Base-by-base conservation (phyloP, 1,284 basidiomycete genomes). In the Tylopilus orsonianus region DNA sequence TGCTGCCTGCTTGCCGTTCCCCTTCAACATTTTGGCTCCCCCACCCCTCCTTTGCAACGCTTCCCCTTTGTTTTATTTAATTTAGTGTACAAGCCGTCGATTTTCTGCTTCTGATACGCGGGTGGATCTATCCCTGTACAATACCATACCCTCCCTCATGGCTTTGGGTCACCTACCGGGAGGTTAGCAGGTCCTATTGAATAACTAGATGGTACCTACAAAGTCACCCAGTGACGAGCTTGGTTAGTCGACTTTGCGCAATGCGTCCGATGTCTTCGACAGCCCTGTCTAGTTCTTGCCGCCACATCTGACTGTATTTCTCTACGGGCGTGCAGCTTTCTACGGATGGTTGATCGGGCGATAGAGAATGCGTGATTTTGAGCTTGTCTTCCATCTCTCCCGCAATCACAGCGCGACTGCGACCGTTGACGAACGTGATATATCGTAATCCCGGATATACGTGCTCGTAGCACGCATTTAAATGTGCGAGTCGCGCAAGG, bases 351-450 rank as follows among this genome's bases (percentile, higher is more conserved):
- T 73, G 55, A 34, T 72, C 64, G 8, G 72, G 60, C 32, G 67
- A 74, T 45, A 78, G 59, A 8, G 78, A 79, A 63, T 75, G 79
- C 43, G 67, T 61, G 29, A 81, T 60, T n/a, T 71, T 73, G 30
- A 93, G 72, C 49, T 72, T 73, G 42, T 71, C 74, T 66, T 94
- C 90, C 77, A 96, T 83, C 69, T 93, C 91, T 54, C 81, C 75
- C 38, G 83, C 83, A 56, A 96, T 85, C 39, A 68, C 77, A 23
- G 78, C 76, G 39, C 93, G 75, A 46, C 80, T 78, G 48, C 93
- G 78, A 27, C 90, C 90, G 62, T 93, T 91, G 38, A 96, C 93
- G 62, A 94, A 96, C 3, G 92, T 95, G 69, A 95, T 89, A 62
- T 91, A 96, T 22, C 87, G 75, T 51, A 96, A 67, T 2, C 84